These are phyloP conservation scores for Thelephora ganbajun DNA, from an alignment of 768 basidiomycete genomes.

Conservation along the genomic window DNA sequence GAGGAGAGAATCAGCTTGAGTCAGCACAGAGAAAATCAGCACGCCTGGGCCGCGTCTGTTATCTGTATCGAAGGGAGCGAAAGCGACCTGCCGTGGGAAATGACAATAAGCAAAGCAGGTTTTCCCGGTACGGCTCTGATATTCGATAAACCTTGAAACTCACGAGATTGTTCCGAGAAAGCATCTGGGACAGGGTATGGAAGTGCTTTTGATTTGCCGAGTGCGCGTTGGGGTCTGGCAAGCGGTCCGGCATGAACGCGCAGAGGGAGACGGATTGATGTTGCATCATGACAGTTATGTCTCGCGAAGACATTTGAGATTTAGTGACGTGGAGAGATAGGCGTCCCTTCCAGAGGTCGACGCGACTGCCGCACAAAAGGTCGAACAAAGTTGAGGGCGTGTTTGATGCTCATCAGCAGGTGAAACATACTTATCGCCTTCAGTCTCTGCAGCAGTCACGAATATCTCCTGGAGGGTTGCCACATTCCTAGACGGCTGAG, in stretches of 20 bases:
- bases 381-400: conserved; percentile 4
- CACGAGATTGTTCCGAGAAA: conserved; percentile 40
- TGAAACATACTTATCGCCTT: conserved; percentile 50
- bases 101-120: conserved; percentile 7
- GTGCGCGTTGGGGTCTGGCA: conserved; percentile 32
- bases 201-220: conserved; percentile 40
- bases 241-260: conserved; percentile 50
- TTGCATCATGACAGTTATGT: conserved; percentile 39
- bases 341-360: conserved; percentile 40
- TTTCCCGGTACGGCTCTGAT: conserved; percentile 4
- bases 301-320: conserved; percentile 26
- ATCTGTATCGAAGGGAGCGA: conserved; percentile 35
- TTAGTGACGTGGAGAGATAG: conserved; percentile 28
- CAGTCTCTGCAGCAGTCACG: conserved; percentile 55
- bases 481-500: conserved; percentile 27
- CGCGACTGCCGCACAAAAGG: conserved; percentile 25
- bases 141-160: conserved; percentile 12
- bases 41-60: conserved; percentile 13
- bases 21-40: conserved; percentile 27
- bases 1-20: conserved; percentile 20
- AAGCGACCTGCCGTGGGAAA: conserved; percentile 27
- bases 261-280: conserved; percentile 32
- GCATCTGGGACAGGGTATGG: conserved; percentile 35
- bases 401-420: not conserved
- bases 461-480: conserved; percentile 33